Base-by-base conservation (phyloP, 257 asterid genomes). In the Gynochthodes officinalis region DNA sequence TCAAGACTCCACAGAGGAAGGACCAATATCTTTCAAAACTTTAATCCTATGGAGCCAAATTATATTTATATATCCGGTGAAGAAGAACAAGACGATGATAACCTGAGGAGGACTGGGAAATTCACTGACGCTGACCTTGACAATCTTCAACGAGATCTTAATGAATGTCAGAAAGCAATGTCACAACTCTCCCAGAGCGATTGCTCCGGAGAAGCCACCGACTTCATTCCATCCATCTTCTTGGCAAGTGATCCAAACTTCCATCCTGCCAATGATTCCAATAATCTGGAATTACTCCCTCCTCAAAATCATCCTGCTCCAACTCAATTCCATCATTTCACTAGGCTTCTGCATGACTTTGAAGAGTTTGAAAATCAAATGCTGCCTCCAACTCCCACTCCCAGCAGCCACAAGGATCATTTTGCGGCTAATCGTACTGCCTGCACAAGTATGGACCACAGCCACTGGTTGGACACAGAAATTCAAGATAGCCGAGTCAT, bases 1-100 rank as follows among this genome's bases (percentile, higher is more conserved):
- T 42, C 13, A 6, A 42, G 9, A 42, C 9, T 42, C 48, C 48
- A 42, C 48, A 42, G n/a, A n/a, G n/a, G n/a, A n/a, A 42, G 48
- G 9, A 42, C 48, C 48, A 42, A 7, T 6, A 42, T 6, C 48
- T 42, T 6, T 10, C 48, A 42, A 42, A 42, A 42, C 48, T 43
- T 1, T 43, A n/a, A n/a, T n/a, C 60, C 19, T 50, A 83, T 76
- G 87, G 87, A 84, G 55, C 80, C 84, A 48, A 54, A 62, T 48
- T 10, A 48, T 72, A 61, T 64, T 48, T 10, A 48, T 72, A 61
- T 64, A 27, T 70, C 76, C 23, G 11, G 18, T 62, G 67, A 62
- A 50, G 76, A 6, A 11, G 40, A 52, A 66, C 13, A 8, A 39
- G 73, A 7, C 0, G 28, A 61, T 61, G 46, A 67, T 23, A 64